phyloP scores from a whole-genome alignment of 2,329 filamentous ascomycete genomes.

The Pseudocercospora eumusae region DNA sequence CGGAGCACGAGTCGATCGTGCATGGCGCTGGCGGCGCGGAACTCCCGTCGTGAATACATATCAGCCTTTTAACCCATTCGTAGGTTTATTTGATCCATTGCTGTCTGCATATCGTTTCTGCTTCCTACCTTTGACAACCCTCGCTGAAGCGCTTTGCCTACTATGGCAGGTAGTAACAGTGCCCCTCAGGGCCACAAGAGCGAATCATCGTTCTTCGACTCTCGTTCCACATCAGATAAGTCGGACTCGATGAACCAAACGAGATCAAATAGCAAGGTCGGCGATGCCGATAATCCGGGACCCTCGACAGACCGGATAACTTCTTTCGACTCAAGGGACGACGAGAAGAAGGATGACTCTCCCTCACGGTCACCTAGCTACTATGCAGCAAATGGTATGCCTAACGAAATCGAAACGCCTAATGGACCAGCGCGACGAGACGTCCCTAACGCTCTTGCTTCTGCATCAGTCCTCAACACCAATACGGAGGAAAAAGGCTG shows the following conservation, averaged over 20 bases:
- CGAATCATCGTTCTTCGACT: conserved; percentile 22
- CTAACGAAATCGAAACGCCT: conserved; percentile 24
- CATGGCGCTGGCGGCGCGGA: conserved; percentile 21
- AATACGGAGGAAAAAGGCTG: conserved; percentile 37
- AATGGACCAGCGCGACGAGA: conserved; percentile 22
- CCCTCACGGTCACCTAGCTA: conserved; percentile 5
- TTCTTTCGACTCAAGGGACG: conserved; percentile 22
- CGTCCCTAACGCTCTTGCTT: conserved; percentile 15
- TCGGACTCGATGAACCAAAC: conserved; percentile 21
- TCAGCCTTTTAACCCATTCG: conserved; percentile 10
- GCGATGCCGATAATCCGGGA: conserved; percentile 16
- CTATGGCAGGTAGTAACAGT: conserved; percentile 19
- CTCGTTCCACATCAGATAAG: conserved; percentile 26
- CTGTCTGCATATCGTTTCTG: conserved; percentile 8
- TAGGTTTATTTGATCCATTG: conserved; percentile 17
- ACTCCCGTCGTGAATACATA: conserved; percentile 19
- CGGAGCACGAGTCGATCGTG: conserved; percentile 18
- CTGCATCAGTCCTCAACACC: conserved; percentile 16
- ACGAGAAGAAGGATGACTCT: conserved; percentile 14
- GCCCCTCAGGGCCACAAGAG: conserved; percentile 12
- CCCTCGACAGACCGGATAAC: conserved; percentile 11
- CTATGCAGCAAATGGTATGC: conserved; percentile 8
- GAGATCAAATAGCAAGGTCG: conserved; percentile 22
- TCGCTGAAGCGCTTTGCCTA: neutral
- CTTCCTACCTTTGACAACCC: conserved; percentile 4